Conservation (phyloP, 2,329 filamentous ascomycete genomes). For the Metarhizium album region DNA sequence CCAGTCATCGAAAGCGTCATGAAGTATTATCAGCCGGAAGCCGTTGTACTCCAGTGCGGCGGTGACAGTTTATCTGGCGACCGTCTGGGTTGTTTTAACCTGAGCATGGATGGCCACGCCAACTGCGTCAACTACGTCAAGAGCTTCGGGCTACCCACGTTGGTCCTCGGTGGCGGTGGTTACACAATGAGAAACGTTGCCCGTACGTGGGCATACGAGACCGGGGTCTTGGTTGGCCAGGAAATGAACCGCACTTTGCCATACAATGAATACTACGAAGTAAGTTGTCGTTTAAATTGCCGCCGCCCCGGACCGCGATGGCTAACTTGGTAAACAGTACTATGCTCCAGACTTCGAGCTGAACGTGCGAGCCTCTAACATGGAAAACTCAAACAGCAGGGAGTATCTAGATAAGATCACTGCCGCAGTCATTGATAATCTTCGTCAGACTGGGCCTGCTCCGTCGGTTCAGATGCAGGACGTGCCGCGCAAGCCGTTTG, state of each 20-base stretch:
- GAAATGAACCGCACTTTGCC: constrained; percentile 75
- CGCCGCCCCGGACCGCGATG: background rate
- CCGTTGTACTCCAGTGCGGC: constrained; percentile 91
- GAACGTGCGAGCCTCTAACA: constrained; percentile 78
- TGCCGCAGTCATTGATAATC: constrained; percentile 70
- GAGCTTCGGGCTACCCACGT: constrained; percentile 68
- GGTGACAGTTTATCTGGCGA: constrained; percentile 92
- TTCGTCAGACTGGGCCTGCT: constrained; percentile 73
- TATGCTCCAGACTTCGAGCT: constrained; percentile 87
- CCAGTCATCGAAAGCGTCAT: constrained; percentile 81
- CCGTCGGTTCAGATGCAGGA: constrained; percentile 91
- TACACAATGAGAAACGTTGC: constrained; percentile 98
- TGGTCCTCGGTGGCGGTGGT: constrained; percentile 91
- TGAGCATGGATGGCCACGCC: constrained; percentile 93
- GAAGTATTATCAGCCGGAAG: constrained; percentile 77
- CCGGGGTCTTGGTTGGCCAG: constrained; percentile 75
- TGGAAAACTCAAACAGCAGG: constrained; percentile 81
- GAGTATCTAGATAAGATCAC: constrained; percentile 78
- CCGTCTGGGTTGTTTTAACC: constrained; percentile 89
- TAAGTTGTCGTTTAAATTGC: constrained; percentile 21
- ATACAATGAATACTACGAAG: constrained; percentile 91
- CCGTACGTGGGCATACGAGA: constrained; percentile 95
- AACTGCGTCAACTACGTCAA: constrained; percentile 92
- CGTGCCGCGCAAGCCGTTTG: constrained; percentile 50
- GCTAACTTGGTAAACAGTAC: constrained; percentile 46